Evolutionary conservation across 495 filamentous ascomycete species (phyloP).

Genomic region (Neurospora africana): DNA sequence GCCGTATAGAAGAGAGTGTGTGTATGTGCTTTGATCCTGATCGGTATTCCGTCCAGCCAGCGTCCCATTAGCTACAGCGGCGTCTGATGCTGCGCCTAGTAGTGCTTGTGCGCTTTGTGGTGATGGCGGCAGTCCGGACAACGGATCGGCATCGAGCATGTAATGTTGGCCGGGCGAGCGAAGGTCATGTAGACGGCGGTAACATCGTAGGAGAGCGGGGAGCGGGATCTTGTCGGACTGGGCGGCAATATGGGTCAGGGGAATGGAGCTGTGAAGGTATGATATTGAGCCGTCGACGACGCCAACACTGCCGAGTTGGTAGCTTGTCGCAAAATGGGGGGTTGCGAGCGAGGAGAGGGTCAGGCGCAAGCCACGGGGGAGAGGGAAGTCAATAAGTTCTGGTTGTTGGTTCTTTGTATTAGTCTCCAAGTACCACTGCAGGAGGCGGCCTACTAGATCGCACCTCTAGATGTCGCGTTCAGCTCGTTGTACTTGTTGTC

Average conservation of each 20-base stretch:
- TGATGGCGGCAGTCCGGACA: background rate
- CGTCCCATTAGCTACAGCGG: background rate
- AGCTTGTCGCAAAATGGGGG: conserved; percentile 83
- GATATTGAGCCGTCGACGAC: conserved; percentile 85
- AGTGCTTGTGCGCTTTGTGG: background rate
- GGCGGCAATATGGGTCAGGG: conserved; percentile 43
- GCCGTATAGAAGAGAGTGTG: conserved; percentile 66
- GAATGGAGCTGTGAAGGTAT: conserved; percentile 78
- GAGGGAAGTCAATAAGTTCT: conserved; percentile 78
- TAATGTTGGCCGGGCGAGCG: conserved; percentile 7
- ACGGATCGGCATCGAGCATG: background rate
- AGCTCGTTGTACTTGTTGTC: conserved; percentile 89
- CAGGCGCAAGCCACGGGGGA: conserved; percentile 68
- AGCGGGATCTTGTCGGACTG: conserved; percentile 37
- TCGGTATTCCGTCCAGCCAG: background rate
- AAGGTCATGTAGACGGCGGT: conserved; percentile 32
- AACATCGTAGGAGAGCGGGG: conserved; percentile 36
- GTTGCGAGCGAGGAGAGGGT: conserved; percentile 84
- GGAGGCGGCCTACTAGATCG: background rate
- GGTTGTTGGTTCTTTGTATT: background rate
- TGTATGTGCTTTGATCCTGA: background rate
- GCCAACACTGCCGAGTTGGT: conserved; percentile 73
- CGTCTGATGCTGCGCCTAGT: background rate
- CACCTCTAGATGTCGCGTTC: conserved; percentile 77
- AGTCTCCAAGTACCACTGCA: background rate